Percentiles rank a stretch among this genome's conserved stretches.
Conservation (phyloP, 2,329 filamentous ascomycete species). For the Lachnellula arida region DNA sequence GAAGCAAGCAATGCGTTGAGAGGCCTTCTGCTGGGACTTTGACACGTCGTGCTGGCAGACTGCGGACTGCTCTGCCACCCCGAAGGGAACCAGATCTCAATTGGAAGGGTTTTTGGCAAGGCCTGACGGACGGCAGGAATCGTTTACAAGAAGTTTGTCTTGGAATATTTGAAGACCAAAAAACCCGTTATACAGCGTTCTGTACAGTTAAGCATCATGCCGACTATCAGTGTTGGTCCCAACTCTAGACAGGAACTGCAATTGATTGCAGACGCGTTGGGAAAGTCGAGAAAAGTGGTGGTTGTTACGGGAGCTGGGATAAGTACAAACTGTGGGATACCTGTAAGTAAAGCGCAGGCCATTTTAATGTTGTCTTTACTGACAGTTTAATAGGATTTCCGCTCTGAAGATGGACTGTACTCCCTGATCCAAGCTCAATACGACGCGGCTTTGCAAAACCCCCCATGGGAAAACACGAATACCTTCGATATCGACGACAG, state of each 20-base stretch:
- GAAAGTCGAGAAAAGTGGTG: constrained; percentile 63
- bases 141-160: too few relatives aligned
- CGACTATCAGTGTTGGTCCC: constrained; percentile 28
- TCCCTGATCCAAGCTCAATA: constrained; percentile 66
- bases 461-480: constrained; percentile 29
- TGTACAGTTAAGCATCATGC: constrained; percentile 22
- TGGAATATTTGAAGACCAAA: too few relatives aligned
- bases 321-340: constrained; percentile 71
- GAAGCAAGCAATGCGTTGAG: not conserved
- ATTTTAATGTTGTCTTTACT: not conserved
- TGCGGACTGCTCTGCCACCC: not conserved
- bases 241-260: constrained; percentile 42
- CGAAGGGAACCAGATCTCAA: too few relatives aligned
- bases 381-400: constrained; percentile 54
- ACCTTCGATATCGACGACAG: constrained; percentile 32
- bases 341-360: constrained; percentile 43
- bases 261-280: constrained; percentile 58
- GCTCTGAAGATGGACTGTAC: constrained; percentile 68
- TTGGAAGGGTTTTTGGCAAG: too few relatives aligned
- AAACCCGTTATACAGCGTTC: not conserved
- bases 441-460: constrained; percentile 45
- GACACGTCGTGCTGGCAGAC: not conserved
- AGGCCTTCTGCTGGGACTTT: not conserved
- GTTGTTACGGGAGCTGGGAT: constrained; percentile 70
- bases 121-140: too few relatives aligned